Evolutionary conservation across 441 rosid species (phyloP).

Genomic region (Pelargonium citronellum): DNA sequence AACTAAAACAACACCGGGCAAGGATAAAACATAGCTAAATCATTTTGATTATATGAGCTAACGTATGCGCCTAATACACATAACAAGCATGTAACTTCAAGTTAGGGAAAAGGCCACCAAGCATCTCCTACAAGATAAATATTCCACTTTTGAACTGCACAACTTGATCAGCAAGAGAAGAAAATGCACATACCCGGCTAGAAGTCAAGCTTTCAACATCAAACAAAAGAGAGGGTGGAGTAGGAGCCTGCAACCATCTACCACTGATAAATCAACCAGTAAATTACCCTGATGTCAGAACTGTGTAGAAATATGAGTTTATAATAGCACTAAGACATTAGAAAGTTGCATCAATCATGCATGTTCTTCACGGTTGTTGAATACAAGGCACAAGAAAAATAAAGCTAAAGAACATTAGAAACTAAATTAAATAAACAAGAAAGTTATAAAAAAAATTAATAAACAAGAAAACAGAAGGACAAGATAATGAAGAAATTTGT

Average conservation of each 20-base stretch:
- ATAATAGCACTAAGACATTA: constrained; percentile 29
- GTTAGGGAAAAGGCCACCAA: background rate
- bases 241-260: constrained; percentile 66
- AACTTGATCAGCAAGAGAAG: constrained; percentile 3
- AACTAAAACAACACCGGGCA: too few relatives aligned
- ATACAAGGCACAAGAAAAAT: constrained; percentile 14
- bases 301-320: constrained; percentile 45
- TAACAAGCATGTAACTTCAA: too few relatives aligned
- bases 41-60: too few relatives aligned
- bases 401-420: background rate
- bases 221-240: constrained; percentile 52
- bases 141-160: background rate
- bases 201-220: constrained; percentile 80
- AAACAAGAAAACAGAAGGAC: background rate
- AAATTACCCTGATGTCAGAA: constrained; percentile 84
- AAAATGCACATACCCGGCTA: constrained; percentile 50
- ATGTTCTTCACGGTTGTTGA: constrained; percentile 1
- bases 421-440: background rate
- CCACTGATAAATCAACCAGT: constrained; percentile 93
- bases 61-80: too few relatives aligned
- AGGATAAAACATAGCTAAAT: too few relatives aligned
- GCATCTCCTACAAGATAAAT: background rate
- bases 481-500: too few relatives aligned
- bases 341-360: constrained; percentile 17
- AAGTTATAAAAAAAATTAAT: background rate